Base-by-base conservation (phyloP, 2,329 filamentous ascomycete species). In the Mycosphaerella sp. region DNA sequence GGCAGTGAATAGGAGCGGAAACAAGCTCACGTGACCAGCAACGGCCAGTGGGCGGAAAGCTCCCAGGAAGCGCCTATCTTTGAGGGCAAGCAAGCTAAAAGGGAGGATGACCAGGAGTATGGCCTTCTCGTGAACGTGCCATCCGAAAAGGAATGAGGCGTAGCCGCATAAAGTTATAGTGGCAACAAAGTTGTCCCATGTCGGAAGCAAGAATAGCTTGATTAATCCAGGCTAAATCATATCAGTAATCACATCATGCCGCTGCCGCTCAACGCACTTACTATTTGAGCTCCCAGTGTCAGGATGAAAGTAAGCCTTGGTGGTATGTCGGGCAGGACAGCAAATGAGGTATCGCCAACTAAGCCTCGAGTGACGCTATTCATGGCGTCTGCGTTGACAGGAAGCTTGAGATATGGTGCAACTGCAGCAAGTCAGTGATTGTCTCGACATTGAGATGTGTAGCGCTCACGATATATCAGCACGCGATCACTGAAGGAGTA, bases 81-180 rank as follows among this genome's bases (percentile, higher is more conserved):
- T 87, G 48, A 97, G 81, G 0, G 92, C 91, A 56, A 97, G 85
- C 57, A 98, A 80, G 63, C 88, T 95, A 76, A 97, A 97, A 0
- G 93, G 93, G 46, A 97, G 87, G 61, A 98, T 90, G 67, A 97
- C 86, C 17, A 97, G 81, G 21, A 98, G 80, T 54, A 98, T 87
- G 1, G 93, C 93, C 72, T 98, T 98, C 69, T 98, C 93, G 66
- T 98, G 93, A 7, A 98, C 93, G 67, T 98, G 93, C 90, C 92
- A 98, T 53, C 93, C 92, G 64, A 97, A 97, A 8, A 98, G 79
- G 74, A 98, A 98, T 0, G 92, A 96, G 0, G 92, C 87, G 68
- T 96, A 98, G 55, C 89, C 93, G 67, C 93, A 97, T 12, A 97
- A 82, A 0, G 92, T 96, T 43, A 95, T 81, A 0, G 89, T 86